These are phyloP conservation scores for Taxawa tesnikishii DNA, from an alignment of 2,329 filamentous ascomycete species.

Conservation along the genomic window DNA sequence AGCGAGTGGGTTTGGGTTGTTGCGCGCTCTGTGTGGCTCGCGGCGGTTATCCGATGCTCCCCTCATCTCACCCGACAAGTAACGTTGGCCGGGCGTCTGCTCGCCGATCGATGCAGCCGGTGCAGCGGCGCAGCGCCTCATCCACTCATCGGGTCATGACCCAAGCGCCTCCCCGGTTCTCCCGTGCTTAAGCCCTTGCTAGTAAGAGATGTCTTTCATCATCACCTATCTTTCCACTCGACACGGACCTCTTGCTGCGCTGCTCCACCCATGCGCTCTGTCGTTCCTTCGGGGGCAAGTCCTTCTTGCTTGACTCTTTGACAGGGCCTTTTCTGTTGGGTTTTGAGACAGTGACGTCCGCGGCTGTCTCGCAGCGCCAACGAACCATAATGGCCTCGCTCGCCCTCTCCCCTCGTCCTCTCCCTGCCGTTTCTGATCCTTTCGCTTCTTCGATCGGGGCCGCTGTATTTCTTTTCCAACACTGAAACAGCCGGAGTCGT, in stretches of 20 bases:
- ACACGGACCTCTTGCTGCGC: background rate
- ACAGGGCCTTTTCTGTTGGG: background rate
- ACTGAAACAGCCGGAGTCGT: no score
- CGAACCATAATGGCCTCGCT: background rate
- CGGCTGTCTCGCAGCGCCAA: background rate
- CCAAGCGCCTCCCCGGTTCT: no score
- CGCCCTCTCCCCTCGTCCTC: background rate
- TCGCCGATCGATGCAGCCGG: no score
- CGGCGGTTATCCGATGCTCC: no score
- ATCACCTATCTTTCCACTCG: background rate
- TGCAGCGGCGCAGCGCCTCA: no score
- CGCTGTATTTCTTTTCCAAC: background rate
- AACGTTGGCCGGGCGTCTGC: no score
- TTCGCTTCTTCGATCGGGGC: conserved; percentile 1
- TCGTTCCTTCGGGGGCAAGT: background rate
- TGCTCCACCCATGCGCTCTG: background rate
- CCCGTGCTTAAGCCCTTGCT: no score
- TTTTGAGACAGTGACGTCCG: background rate
- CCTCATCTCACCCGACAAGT: no score
- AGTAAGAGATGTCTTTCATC: background rate
- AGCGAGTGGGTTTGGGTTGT: no score
- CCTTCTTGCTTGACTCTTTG: no score
- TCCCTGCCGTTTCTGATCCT: background rate
- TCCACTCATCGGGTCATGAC: no score
- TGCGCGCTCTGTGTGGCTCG: no score